Base-by-base conservation (phyloP, 116 monocot genomes). In the Zostera marina region DNA sequence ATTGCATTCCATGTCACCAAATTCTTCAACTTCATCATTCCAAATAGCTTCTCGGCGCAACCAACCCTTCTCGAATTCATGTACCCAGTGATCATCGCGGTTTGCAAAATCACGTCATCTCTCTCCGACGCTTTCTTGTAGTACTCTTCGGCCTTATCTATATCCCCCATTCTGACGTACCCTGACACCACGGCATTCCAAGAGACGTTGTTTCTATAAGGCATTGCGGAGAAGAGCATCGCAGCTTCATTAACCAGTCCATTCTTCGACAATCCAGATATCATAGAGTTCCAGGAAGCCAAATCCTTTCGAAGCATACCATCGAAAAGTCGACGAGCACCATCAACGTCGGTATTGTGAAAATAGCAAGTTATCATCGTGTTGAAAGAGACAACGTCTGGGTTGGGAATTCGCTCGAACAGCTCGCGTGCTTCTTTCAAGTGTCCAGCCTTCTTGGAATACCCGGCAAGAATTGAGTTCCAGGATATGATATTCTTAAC, bases 1-100 rank as follows among this genome's bases (percentile, higher is more conserved):
- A 88, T 73, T 11, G 88, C 83, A 74, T 88, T 88, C 88, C 88
- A 88, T 12, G 77, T 63, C n/a, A 88, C 77, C 14, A 62, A 53
- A 54, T 88, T 88, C 47, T 68, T 79, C 0, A 56, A 19, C 8
- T 43, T 65, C 83, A 88, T 83, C 14, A 45, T 22, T 14, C 70
- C 47, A 47, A 88, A 88, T 8, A 75, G 11, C 55, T 69, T 51
- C 53, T 56, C 52, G 11, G 88, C 88, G 47, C 22, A 49, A 12
- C 60, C 52, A 9, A 77, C 22, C 52, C 69, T 67, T 22, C 88
- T 73, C 7, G 13, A 17, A 16, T 60, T 53, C 83, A 88, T 80
- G 47, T 77, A 80, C 20, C 83, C 88, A 10, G 77, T 41, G 11
- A 88, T 72, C 88, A 88, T 72, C 1, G 80, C 54, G 17, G 88